Percentiles rank a stretch among this genome's conserved stretches.
phyloP scores from a whole-genome alignment of 2,329 filamentous ascomycete species.

The Fusarium luffae region DNA sequence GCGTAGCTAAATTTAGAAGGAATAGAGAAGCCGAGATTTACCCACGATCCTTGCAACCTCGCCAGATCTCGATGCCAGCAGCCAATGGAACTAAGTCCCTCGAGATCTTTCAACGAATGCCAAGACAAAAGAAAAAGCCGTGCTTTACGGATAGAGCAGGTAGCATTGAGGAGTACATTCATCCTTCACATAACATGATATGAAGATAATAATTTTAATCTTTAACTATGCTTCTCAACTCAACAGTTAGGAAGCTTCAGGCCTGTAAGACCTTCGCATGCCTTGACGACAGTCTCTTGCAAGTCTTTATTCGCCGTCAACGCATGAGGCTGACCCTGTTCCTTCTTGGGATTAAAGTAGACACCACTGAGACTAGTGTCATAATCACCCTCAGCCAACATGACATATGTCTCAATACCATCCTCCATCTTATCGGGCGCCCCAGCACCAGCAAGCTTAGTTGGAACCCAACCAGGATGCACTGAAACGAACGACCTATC shows the following conservation, averaged over 20 bases:
- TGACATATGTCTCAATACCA: slow-evolving; percentile 36
- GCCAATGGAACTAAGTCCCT: not conserved
- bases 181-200: not conserved
- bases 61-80: not conserved
- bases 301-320: slow-evolving; percentile 20
- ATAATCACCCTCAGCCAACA: slow-evolving; percentile 38
- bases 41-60: not conserved
- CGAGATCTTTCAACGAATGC: not conserved
- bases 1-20: too few species aligned
- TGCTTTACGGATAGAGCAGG: not conserved
- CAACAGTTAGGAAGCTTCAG: slow-evolving; percentile 8
- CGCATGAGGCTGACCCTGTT: slow-evolving; percentile 23
- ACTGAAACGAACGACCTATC: slow-evolving; percentile 5
- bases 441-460: slow-evolving; percentile 29
- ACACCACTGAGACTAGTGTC: slow-evolving; percentile 29
- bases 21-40: too few species aligned
- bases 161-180: not conserved
- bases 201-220: not conserved
- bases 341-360: slow-evolving; percentile 38
- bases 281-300: slow-evolving; percentile 31
- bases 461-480: slow-evolving; percentile 41
- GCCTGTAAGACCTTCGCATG: slow-evolving; percentile 30
- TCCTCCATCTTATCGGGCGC: slow-evolving; percentile 36
- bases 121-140: not conserved
- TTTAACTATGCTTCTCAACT: not conserved